A percentile compares a stretch with the other conserved stretches of the same genome.
These are phyloP conservation scores for Pseudogymnoascus destructans DNA, from an alignment of 2,329 filamentous ascomycete species.

Conservation along the genomic window DNA sequence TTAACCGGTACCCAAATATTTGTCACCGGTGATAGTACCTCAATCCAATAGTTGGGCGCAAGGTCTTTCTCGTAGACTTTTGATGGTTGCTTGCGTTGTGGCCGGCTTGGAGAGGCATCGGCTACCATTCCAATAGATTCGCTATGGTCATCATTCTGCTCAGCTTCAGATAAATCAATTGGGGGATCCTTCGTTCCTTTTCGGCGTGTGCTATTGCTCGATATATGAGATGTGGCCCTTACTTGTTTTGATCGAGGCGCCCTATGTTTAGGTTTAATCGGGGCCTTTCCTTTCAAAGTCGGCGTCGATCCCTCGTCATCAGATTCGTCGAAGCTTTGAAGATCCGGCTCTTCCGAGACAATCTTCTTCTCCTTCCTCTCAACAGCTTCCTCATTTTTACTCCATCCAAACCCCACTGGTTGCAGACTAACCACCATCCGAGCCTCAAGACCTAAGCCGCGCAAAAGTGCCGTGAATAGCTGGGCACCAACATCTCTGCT, in stretches of 20 bases:
- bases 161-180: slow-evolving; percentile 33
- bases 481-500: slow-evolving; percentile 82
- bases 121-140: slow-evolving; percentile 40
- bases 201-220: slow-evolving; percentile 15
- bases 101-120: slow-evolving; percentile 32
- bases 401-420: slow-evolving; percentile 81
- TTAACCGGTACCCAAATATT: slow-evolving; percentile 71
- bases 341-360: slow-evolving; percentile 30
- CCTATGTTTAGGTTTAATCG: slow-evolving; percentile 15
- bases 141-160: slow-evolving; percentile 39
- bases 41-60: slow-evolving; percentile 83
- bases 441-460: slow-evolving; percentile 69
- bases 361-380: slow-evolving; percentile 23
- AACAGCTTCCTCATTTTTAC: slow-evolving; percentile 67
- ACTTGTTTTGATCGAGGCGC: slow-evolving; percentile 14
- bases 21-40: slow-evolving; percentile 71
- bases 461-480: slow-evolving; percentile 73
- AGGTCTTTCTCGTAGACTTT: slow-evolving; percentile 62
- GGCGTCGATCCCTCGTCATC: slow-evolving; percentile 7
- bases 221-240: slow-evolving; percentile 16
- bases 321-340: slow-evolving; percentile 19
- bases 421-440: slow-evolving; percentile 77
- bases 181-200: slow-evolving; percentile 25
- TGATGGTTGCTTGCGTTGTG: slow-evolving; percentile 13
- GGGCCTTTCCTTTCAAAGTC: slow-evolving; percentile 15